Percentiles rank a stretch among this genome's conserved stretches.
phyloP scores from a whole-genome alignment of 2,329 filamentous ascomycete genomes.

The Phaeosphaeriaceae sp. region DNA sequence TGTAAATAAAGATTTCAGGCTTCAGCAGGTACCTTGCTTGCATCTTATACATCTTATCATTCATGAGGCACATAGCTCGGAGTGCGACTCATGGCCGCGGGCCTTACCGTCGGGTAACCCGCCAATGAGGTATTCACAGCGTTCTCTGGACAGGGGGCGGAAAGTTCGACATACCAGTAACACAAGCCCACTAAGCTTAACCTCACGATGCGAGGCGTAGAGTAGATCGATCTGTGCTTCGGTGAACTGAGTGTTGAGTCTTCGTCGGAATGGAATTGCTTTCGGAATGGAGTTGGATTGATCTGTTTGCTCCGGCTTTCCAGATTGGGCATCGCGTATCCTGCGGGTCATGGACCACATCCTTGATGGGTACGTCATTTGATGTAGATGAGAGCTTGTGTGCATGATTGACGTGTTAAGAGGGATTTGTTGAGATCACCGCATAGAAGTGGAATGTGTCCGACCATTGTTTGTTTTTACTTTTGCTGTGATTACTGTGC shows the following conservation, averaged over 20 bases:
- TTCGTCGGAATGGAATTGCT: neutral
- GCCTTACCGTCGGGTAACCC: no score
- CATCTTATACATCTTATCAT: neutral
- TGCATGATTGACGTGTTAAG: no score
- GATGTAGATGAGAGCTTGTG: no score
- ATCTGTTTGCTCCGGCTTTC: slow-evolving; percentile 6
- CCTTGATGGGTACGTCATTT: neutral
- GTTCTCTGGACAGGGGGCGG: no score
- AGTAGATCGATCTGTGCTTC: neutral
- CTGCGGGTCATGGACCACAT: slow-evolving; percentile 1
- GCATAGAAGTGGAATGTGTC: no score
- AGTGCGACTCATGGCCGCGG: no score
- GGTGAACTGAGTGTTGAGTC: neutral
- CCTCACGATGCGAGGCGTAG: neutral
- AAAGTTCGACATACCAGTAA: neutral
- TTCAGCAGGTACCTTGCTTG: neutral
- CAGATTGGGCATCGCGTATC: slow-evolving; percentile 18
- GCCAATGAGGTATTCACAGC: no score
- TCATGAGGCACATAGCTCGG: neutral
- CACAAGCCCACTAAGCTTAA: neutral
- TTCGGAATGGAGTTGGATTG: slow-evolving; percentile 1
- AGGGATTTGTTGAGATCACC: no score
- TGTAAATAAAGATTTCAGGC: neutral
- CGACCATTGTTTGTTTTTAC: no score
- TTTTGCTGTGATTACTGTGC: neutral